Evolutionary conservation across 805 yeast species (phyloP).

Genomic region (Barnettozyma salicaria): DNA sequence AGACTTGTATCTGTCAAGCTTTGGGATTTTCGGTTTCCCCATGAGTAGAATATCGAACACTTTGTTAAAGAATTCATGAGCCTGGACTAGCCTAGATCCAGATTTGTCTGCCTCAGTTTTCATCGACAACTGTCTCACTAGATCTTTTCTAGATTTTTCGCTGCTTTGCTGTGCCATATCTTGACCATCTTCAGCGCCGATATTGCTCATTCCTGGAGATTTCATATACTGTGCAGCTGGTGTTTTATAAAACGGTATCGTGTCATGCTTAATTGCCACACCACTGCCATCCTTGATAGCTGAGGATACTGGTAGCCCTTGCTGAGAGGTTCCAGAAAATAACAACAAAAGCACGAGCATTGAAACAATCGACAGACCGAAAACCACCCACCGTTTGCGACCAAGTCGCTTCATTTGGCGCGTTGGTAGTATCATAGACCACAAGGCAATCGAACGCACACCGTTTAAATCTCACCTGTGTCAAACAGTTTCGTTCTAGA

Average conservation of each 20-base stretch:
- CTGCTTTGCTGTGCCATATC: slow-evolving; percentile 1
- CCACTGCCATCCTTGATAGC: too few species aligned
- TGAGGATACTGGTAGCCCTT: too few species aligned
- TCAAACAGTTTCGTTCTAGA: too few species aligned
- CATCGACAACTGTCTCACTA: slow-evolving; percentile 20
- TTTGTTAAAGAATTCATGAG: slow-evolving; percentile 37
- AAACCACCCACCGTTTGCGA: too few species aligned
- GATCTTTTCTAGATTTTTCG: slow-evolving; percentile 10
- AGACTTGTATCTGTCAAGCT: slow-evolving; percentile 39
- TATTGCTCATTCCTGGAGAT: neutral
- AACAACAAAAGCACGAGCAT: neutral
- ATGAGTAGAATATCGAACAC: slow-evolving; percentile 37
- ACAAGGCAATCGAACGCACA: too few species aligned
- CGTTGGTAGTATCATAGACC: too few species aligned
- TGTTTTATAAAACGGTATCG: slow-evolving; percentile 25
- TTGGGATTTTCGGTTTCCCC: slow-evolving; percentile 40
- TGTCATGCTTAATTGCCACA: too few species aligned
- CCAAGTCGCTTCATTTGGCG: too few species aligned
- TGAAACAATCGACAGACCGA: too few species aligned
- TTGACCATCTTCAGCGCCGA: neutral
- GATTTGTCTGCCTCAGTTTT: slow-evolving; percentile 28
- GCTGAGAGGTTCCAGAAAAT: neutral
- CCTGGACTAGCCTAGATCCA: slow-evolving; percentile 30
- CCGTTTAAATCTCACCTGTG: too few species aligned
- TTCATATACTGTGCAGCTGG: slow-evolving; percentile 13